A percentile compares a stretch with the other conserved stretches of the same genome.
These are phyloP conservation scores for Saccharomyces jurei DNA, from an alignment of 805 yeast genomes.

Conservation along the genomic window DNA sequence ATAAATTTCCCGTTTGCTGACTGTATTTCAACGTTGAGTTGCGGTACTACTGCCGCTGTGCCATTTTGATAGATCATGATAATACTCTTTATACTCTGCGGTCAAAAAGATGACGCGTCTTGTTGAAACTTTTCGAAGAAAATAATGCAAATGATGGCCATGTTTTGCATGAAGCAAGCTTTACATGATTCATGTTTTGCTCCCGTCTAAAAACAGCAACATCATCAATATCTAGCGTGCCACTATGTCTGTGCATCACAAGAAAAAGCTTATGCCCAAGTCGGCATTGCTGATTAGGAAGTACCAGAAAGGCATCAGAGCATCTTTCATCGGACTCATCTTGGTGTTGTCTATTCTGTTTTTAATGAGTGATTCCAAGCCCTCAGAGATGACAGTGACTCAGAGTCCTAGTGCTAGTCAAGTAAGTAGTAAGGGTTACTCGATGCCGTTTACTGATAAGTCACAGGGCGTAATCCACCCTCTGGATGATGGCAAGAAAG, in stretches of 20 bases:
- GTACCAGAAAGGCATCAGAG: constrained; percentile 21
- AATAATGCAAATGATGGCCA: not conserved
- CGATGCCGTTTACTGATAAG: constrained; percentile 26
- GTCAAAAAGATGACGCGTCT: not conserved
- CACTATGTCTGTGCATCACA: constrained; percentile 10
- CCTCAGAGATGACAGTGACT: not conserved
- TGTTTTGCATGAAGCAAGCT: not conserved
- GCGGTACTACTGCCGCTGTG: not conserved
- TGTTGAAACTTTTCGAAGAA: not conserved
- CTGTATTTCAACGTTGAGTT: not conserved
- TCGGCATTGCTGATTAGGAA: constrained; percentile 25
- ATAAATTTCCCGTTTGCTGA: not conserved
- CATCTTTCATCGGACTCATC: constrained; percentile 19
- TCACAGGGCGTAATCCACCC: constrained; percentile 27
- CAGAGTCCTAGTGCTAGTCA: not conserved
- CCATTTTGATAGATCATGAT: not conserved
- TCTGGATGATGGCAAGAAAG: constrained; percentile 31
- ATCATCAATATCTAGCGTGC: not conserved
- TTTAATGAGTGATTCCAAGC: constrained; percentile 1
- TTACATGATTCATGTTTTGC: not conserved
- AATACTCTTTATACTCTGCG: not conserved
- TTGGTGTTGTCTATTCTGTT: constrained; percentile 16
- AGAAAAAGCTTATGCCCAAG: constrained; percentile 27
- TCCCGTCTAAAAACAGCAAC: not conserved
- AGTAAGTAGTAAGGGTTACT: constrained; percentile 6